Conservation (phyloP, 2,329 filamentous ascomycete species). For the Polytolypa hystricis region DNA sequence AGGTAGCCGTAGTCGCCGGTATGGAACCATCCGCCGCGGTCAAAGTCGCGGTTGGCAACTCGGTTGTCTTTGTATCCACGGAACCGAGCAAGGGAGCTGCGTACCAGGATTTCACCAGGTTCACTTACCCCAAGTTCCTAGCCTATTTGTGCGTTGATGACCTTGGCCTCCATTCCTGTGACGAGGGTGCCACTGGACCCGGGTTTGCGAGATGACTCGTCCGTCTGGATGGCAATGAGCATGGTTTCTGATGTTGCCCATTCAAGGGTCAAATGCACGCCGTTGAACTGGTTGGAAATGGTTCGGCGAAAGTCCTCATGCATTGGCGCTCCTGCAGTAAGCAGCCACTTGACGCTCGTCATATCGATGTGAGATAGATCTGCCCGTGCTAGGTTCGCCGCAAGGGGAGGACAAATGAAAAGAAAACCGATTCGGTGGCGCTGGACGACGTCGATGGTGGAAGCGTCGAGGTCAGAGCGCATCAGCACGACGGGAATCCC, state of each 20-base stretch:
- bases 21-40: conserved; percentile 68
- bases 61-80: conserved; percentile 50
- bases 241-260: conserved; percentile 18
- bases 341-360: conserved; percentile 18
- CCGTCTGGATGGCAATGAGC: conserved; percentile 17
- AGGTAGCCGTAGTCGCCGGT: conserved; percentile 77
- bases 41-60: conserved; percentile 45
- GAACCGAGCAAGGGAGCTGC: conserved; percentile 29
- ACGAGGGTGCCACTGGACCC: conserved; percentile 17
- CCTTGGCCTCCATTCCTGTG: too few species aligned
- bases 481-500: conserved; percentile 19
- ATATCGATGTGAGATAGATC: conserved; percentile 9
- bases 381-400: conserved; percentile 13
- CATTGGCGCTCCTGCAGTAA: conserved; percentile 18
- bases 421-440: conserved; percentile 15
- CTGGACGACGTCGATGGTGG: conserved; percentile 12
- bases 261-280: conserved; percentile 14
- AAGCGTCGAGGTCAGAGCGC: conserved; percentile 11
- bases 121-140: conserved; percentile 10
- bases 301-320: conserved; percentile 14
- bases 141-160: conserved; percentile 14
- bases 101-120: conserved; percentile 15
- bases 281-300: conserved; percentile 13
- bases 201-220: conserved; percentile 9
- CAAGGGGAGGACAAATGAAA: conserved; percentile 17